phyloP scores from a whole-genome alignment of 2,329 filamentous ascomycete genomes.

The Ramichloridium luteum region DNA sequence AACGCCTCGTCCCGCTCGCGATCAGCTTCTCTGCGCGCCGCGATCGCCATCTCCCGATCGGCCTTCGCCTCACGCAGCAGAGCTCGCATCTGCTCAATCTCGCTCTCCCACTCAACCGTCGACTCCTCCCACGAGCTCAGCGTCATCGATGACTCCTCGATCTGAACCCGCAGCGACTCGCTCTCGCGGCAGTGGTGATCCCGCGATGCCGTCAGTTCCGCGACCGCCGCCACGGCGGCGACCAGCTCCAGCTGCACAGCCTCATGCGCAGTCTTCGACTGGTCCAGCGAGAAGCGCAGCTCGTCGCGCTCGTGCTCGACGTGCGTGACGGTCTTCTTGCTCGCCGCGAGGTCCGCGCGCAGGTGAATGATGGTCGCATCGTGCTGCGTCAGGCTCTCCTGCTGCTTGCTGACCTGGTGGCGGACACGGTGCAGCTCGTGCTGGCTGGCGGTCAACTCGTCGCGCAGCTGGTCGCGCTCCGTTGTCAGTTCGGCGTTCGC shows the following conservation, averaged over 20 bases:
- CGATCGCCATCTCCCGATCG: slow-evolving; percentile 21
- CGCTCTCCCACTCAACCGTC: slow-evolving; percentile 17
- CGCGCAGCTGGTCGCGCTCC: slow-evolving; percentile 18
- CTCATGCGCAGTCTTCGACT: slow-evolving; percentile 13
- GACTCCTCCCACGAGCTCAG: slow-evolving; percentile 15
- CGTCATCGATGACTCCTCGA: slow-evolving; percentile 20
- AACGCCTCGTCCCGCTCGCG: slow-evolving; percentile 17
- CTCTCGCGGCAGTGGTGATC: slow-evolving; percentile 17
- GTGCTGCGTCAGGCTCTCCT: slow-evolving; percentile 14
- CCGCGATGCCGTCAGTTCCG: slow-evolving; percentile 12
- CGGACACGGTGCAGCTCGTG: slow-evolving; percentile 15
- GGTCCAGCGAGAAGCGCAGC: slow-evolving; percentile 14
- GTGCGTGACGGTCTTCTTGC: slow-evolving; percentile 17
- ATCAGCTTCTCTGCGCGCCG: slow-evolving; percentile 18
- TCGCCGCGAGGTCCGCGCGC: slow-evolving; percentile 13
- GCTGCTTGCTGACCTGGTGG: slow-evolving; percentile 14
- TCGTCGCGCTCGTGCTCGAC: slow-evolving; percentile 21
- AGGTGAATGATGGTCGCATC: no score
- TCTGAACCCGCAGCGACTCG: slow-evolving; percentile 15
- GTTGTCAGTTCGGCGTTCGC: slow-evolving; percentile 16
- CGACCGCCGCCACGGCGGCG: slow-evolving; percentile 16
- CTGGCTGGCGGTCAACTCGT: slow-evolving; percentile 18
- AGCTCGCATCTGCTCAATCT: slow-evolving; percentile 20
- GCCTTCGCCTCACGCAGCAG: slow-evolving; percentile 19
- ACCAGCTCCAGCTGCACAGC: slow-evolving; percentile 17